These are phyloP conservation scores for Ruellia speciosa DNA, from an alignment of 305 asterid species.

Conservation along the genomic window DNA sequence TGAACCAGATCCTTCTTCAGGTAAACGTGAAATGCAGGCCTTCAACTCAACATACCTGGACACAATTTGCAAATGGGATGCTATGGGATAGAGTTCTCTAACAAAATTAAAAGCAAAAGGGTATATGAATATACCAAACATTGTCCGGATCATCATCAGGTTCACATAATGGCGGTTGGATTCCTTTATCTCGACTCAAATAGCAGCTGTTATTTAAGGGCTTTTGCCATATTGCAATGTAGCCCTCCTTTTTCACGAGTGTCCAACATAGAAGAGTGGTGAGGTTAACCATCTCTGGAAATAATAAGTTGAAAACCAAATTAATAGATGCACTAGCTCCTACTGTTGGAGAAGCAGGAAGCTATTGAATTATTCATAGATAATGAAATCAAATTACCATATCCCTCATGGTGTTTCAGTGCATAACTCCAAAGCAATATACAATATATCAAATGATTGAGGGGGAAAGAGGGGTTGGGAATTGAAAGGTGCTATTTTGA, in stretches of 20 bases:
- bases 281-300: neutral
- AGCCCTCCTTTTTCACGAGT: neutral
- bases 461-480: neutral
- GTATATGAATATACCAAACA: neutral
- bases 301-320: neutral
- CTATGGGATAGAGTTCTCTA: neutral
- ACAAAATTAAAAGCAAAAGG: neutral
- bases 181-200: neutral
- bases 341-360: neutral
- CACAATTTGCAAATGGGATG: constrained; percentile 8
- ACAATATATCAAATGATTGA: no score
- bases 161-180: neutral
- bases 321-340: neutral
- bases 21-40: constrained; percentile 42
- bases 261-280: neutral
- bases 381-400: no score
- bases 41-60: constrained; percentile 46
- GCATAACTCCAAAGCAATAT: neutral
- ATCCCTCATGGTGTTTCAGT: neutral
- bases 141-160: neutral
- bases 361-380: neutral
- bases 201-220: neutral
- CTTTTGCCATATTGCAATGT: constrained; percentile 2
- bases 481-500: neutral
- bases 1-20: constrained; percentile 42